Conservation (phyloP, 2,329 filamentous ascomycete species). For the Fusarium musae region DNA sequence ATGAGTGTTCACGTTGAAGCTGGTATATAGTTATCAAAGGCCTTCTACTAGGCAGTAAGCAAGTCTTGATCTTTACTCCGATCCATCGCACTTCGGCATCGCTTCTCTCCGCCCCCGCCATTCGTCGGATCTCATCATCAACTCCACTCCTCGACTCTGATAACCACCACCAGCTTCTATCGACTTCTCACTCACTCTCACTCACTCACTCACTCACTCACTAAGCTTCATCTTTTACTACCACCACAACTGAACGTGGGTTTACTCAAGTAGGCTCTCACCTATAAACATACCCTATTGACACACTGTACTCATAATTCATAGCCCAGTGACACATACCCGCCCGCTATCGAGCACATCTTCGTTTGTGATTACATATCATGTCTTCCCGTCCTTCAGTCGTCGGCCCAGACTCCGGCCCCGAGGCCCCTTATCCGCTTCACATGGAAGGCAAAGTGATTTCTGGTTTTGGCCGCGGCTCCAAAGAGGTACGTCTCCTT, state of each 20-base stretch:
- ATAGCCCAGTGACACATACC: background rate
- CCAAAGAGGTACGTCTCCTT: constrained; percentile 75
- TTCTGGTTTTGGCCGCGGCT: constrained; percentile 92
- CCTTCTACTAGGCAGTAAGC: constrained; percentile 9
- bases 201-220: background rate
- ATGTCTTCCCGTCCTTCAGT: constrained; percentile 69
- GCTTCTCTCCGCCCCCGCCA: constrained; percentile 31
- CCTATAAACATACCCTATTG: background rate
- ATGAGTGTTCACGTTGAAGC: background rate
- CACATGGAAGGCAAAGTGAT: constrained; percentile 88
- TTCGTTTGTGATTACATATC: background rate
- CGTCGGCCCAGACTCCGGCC: constrained; percentile 78
- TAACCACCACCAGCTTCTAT: constrained; percentile 27
- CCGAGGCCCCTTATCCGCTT: constrained; percentile 82
- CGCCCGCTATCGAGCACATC: background rate
- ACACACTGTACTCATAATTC: background rate
- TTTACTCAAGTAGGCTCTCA: background rate
- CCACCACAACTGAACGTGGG: background rate
- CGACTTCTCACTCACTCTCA: constrained; percentile 4
- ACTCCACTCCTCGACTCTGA: constrained; percentile 18
- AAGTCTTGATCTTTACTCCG: constrained; percentile 16
- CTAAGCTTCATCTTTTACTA: background rate
- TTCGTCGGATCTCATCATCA: constrained; percentile 24
- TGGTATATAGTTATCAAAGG: background rate
- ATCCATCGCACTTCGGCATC: constrained; percentile 24